These are phyloP conservation scores for Protomyces inundatus DNA, from an alignment of 1,139 yeast genomes.

Conservation along the genomic window DNA sequence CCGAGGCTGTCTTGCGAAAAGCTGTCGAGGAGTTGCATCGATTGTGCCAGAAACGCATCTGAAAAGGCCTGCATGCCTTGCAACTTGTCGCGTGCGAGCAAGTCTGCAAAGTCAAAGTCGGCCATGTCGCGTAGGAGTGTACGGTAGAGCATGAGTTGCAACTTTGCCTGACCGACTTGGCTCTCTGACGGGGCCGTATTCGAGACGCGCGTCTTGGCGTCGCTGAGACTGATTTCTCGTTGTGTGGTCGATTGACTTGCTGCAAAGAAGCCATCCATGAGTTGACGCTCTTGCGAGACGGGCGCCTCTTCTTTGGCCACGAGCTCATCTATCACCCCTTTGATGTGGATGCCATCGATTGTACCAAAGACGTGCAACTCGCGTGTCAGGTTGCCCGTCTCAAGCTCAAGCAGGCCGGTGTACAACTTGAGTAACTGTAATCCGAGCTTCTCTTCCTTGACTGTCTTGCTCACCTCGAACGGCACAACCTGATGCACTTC, in stretches of 20 bases:
- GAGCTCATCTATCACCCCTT: conserved; percentile 32
- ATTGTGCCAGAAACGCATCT: conserved; percentile 22
- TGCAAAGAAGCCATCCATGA: conserved; percentile 1
- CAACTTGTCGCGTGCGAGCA: conserved; percentile 8
- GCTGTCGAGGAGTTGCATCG: conserved; percentile 4
- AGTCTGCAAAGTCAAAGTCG: conserved; percentile 22
- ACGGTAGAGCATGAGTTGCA: conserved; percentile 31
- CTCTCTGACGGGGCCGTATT: conserved; percentile 25
- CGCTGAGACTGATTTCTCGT: conserved; percentile 24
- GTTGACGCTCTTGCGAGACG: background rate
- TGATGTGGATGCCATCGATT: conserved; percentile 26
- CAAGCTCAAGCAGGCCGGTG: conserved; percentile 23
- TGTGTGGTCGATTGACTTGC: background rate
- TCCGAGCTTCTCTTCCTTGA: conserved; percentile 31
- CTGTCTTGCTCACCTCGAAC: conserved; percentile 2
- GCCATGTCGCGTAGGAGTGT: conserved; percentile 28
- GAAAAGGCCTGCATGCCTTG: conserved; percentile 24
- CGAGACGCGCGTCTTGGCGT: conserved; percentile 26
- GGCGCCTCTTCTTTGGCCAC: background rate
- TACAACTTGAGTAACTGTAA: conserved; percentile 27
- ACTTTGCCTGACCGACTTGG: conserved; percentile 28
- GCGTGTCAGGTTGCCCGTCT: conserved; percentile 24
- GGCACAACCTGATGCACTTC: conserved; percentile 21
- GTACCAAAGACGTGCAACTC: conserved; percentile 32
- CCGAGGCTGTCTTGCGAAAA: conserved; percentile 6